Percentiles rank a stretch among this genome's conserved stretches.
Evolutionary conservation across 345 rosid genomes (phyloP).

Genomic region (Heritiera fomes): DNA sequence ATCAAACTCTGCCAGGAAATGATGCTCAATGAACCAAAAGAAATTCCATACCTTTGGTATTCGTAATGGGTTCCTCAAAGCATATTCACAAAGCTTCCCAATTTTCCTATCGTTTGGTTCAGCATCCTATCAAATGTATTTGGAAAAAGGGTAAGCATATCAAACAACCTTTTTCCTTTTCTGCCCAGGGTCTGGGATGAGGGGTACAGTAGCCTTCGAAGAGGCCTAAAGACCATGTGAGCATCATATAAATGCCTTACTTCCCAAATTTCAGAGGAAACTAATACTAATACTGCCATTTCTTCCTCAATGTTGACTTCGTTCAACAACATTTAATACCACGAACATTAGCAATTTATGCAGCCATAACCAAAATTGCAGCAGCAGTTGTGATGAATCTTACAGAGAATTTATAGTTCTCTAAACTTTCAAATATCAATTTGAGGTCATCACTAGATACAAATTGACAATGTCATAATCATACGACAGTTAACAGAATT

Average conservation of each 20-base stretch:
- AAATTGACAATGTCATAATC: neutral
- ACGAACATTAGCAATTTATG: neutral
- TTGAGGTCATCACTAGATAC: neutral
- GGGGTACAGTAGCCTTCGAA: too few relatives aligned
- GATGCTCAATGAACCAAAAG: slow-evolving; percentile 10
- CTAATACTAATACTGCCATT: neutral
- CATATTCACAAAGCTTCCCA: slow-evolving; percentile 94
- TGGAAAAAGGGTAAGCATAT: too few relatives aligned
- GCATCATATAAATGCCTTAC: neutral
- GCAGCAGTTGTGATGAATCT: neutral
- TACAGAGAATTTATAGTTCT: neutral
- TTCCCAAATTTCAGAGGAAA: slow-evolving; percentile 7
- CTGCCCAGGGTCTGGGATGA: too few relatives aligned
- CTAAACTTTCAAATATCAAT: neutral
- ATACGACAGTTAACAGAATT: neutral
- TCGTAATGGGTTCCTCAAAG: slow-evolving; percentile 79
- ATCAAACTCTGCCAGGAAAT: neutral
- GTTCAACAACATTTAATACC: neutral
- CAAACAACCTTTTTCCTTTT: too few relatives aligned
- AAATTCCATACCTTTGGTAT: slow-evolving; percentile 72
- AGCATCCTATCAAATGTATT: neutral
- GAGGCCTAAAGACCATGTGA: neutral
- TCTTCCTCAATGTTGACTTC: slow-evolving; percentile 5
- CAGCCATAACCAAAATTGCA: neutral
- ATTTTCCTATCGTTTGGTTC: slow-evolving; percentile 85